Conservation (phyloP, 352 stramenopile species). For the Globisporangium mamillatum region DNA sequence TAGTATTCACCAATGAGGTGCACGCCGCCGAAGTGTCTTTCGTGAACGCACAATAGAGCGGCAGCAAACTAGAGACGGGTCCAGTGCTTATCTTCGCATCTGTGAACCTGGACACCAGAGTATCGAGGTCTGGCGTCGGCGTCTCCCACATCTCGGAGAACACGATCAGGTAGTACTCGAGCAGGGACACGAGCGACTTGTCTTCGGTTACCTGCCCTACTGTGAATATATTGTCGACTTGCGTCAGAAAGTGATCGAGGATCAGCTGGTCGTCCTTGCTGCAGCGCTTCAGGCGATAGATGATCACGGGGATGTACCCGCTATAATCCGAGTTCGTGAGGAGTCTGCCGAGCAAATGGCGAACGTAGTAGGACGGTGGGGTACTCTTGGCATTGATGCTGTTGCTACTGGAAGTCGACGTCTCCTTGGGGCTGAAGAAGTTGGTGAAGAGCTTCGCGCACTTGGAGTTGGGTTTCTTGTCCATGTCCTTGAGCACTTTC, state of each 20-base stretch:
- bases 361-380: constrained; percentile 26
- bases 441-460: constrained; percentile 18
- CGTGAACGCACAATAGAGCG: constrained; percentile 53
- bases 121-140: constrained; percentile 18
- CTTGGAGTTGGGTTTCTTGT: constrained; percentile 24
- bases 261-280: constrained; percentile 16
- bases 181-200: constrained; percentile 23
- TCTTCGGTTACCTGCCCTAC: constrained; percentile 17
- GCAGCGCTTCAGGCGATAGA: not conserved
- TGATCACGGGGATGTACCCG: not conserved
- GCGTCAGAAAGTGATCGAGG: not conserved
- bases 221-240: not conserved
- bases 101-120: constrained; percentile 27
- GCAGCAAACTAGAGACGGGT: constrained; percentile 21
- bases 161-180: constrained; percentile 50
- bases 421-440: not conserved
- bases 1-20: not conserved
- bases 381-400: not conserved
- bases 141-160: constrained; percentile 58
- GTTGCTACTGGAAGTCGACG: not conserved
- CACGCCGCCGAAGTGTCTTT: constrained; percentile 39
- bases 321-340: constrained; percentile 20
- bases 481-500: constrained; percentile 21
- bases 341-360: constrained; percentile 26
- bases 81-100: constrained; percentile 23